Evolutionary conservation across 2,329 filamentous ascomycete species (phyloP), one percentile per base, ranked within the genome.

Genomic region (Verticillium nonalfalfae): DNA sequence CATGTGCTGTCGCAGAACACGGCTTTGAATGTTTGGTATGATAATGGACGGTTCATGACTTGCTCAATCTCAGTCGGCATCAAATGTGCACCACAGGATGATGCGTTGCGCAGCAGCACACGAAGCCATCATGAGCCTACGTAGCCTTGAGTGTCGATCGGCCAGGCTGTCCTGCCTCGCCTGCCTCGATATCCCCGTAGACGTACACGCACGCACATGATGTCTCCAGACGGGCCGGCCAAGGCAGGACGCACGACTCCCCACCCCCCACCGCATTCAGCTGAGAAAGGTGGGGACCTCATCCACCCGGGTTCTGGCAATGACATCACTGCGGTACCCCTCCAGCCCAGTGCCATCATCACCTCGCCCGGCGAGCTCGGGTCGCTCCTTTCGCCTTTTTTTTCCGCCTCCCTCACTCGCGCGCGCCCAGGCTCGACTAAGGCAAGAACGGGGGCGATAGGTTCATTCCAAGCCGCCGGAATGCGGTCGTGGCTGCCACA

Each of bases 311-410:
- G 40, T 31, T 52, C 52, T n/a, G 38, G 50, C n/a, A 14, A 62
- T 65, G 63, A 65, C 63, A 61, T 65, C 63, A 64, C 60, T 34
- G 63, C 52, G 39, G 45, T 34, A 56, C 61, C 58, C 61, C 59
- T 61, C 57, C 63, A 38, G 59, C 52, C 60, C 40, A 57, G 35
- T 64, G 57, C 56, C 61, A 63, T 61, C 63, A 61, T 63, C 63
- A 45, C 57, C 56, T 36, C 21, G 45, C 45, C 45, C 45, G 45
- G 45, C 45, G 45, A 21, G 45, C 45, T 50, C 45, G 45, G 45
- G 45, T 50, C n/a, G 45, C 45, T 21, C n/a, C 45, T 36, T 36
- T 50, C 45, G 26, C 26, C 4, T 26, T 26, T 26, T 26, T 26
- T 26, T 26, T 26, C 4, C 26, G 45, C 18, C 18, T 50, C 45